Evolutionary conservation across 1,284 basidiomycete genomes (phyloP).

Genomic region (Malassezia globosa): DNA sequence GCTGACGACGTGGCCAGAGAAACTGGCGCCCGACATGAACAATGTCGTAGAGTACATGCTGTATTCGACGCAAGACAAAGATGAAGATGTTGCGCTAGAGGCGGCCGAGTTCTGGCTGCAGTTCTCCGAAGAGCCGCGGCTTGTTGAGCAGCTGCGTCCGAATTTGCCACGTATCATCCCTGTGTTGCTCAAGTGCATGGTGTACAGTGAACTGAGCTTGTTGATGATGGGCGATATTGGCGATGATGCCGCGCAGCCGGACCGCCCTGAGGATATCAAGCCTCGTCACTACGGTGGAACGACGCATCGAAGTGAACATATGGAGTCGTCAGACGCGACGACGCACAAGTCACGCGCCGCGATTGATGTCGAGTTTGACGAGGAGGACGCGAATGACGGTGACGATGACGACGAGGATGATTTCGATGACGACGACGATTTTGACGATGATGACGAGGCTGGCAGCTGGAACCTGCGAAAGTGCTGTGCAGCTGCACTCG

Average conservation of each 20-base stretch:
- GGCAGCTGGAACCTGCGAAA: conserved; percentile 98
- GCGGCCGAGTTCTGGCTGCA: conserved; percentile 99
- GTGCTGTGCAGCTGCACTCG: conserved; percentile 91
- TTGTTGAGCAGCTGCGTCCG: conserved; percentile 71
- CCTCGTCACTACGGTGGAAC: conserved; percentile 75
- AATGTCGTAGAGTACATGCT: conserved; percentile 98
- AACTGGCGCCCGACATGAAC: conserved; percentile 86
- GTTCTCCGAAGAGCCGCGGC: conserved; percentile 84
- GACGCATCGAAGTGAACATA: conserved; percentile 53
- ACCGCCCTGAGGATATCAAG: conserved; percentile 70
- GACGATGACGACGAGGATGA: conserved; percentile 66
- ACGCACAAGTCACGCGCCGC: conserved; percentile 34
- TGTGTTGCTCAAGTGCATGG: conserved; percentile 87
- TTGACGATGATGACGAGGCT: conserved; percentile 88
- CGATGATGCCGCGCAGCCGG: conserved; percentile 70
- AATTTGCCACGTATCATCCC: conserved; percentile 79
- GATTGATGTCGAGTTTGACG: conserved; percentile 32
- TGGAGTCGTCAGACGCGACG: conserved; percentile 37
- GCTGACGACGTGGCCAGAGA: conserved; percentile 82
- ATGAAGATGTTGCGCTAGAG: conserved; percentile 55
- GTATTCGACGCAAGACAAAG: conserved; percentile 91
- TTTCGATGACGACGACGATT: conserved; percentile 64
- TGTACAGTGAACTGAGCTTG: conserved; percentile 93
- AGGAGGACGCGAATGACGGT: too few relatives aligned
- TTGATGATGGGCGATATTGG: conserved; percentile 86